Base-by-base conservation (phyloP, 805 yeast genomes). In the Nakazawaea ishiwadae region DNA sequence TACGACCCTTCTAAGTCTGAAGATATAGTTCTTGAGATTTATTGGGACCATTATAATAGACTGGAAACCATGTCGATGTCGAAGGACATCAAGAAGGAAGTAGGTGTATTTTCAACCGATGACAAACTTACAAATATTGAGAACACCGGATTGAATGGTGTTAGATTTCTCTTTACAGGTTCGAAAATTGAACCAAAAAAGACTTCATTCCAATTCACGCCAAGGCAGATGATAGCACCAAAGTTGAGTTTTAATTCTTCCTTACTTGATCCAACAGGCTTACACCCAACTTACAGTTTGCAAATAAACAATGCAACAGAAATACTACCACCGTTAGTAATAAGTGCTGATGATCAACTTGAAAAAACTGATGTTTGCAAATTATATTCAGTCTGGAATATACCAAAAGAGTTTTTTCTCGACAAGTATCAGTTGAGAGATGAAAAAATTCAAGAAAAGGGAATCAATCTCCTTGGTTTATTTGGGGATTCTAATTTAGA, bases 341-440 rank as follows among this genome's bases (percentile, higher is more conserved):
- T 35, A 10, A 17, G 17, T 16, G 31, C 29, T 3, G 29, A n/a
- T 5, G 34, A 27, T 8, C 26, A 20, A n/a, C 19, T 18, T 5
- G 28, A n/a, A 5, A 16, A 38, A 6, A 26, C 19, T 11, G 37
- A 43, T 18, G 29, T 39, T 6, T 43, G 46, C 19, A 29, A 35
- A n/a, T 7, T 43, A 18, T 38, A 19, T 18, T 11, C 26, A 4
- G 23, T 14, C 7, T 35, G 36, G 43, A 31, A 43, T 14, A 30
- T 43, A 11, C 43, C 42, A 11, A 43, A 39, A 12, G 35, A 38
- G 5, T 23, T 43, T 6, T 43, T 43, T 26, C 10, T 43, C 27
- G 46, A 43, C 19, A 38, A 31, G 16, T 39, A 35, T 20, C 46
- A 43, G 30, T 12, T 43, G 10, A 28, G 34, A 8, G 45, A 42